Base-by-base conservation (phyloP, 2,329 filamentous ascomycete genomes). In the Elsinoe ampelina region DNA sequence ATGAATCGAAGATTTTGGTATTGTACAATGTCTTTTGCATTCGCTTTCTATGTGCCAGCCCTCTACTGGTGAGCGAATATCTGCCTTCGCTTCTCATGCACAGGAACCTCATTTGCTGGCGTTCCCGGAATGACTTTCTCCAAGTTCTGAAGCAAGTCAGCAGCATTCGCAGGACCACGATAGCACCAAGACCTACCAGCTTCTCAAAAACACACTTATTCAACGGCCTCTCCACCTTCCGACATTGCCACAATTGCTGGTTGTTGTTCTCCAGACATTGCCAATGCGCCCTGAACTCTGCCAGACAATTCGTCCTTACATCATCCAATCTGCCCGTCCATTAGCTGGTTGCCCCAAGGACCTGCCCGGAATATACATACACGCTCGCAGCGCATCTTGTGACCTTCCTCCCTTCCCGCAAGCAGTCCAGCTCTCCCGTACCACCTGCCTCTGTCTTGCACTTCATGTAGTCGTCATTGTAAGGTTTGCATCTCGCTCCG, bases 391-490 rank as follows among this genome's bases (percentile, higher is more conserved):
- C 93, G 78, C 93, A 98, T 76, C 93, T 83, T 65, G 93, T 98
- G 61, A 98, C 93, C 74, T 93, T 88, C 72, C 93, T 83, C 58
- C 93, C 93, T 77, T 98, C 93, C 80, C 89, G 92, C 81, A 98
- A 77, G 76, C 93, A 98, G 65, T 95, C 89, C 62, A 95, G 74
- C 79, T 98, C 93, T 72, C 90, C 93, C 73, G 82, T 84, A 67
- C 93, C 93, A 61, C 88, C 86, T 67, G 89, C 85, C 76, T 96
- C 90, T 65, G 83, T 88, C 85, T 98, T 98, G 86, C 93, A 98
- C 78, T 95, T 88, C 92, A 98, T 98, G 77, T 87, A 98, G 76
- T 98, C 93, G 79, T 98, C 93, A 75, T 97, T 97, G 80, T 91
- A 98, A 58, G 87, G 79, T 72, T 82, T 86, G 84, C 93, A 98